A percentile compares a stretch with the other conserved stretches of the same genome.
Conservation (phyloP, 73 alveolate genomes). For the Blepharisma stoltei region DNA sequence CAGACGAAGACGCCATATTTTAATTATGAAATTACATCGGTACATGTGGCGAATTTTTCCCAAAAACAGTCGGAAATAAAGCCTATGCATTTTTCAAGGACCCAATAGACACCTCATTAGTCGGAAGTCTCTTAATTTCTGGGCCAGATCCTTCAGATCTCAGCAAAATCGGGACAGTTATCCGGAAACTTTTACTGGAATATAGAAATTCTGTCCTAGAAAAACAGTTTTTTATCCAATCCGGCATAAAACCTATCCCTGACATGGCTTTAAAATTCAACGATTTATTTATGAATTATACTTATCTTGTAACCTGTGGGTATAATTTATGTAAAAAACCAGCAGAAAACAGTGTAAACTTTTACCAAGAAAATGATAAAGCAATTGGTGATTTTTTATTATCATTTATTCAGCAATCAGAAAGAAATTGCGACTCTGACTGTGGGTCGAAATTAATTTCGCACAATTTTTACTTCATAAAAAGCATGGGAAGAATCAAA, state of each 20-base stretch:
- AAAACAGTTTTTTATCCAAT: not conserved
- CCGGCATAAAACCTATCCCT: not conserved
- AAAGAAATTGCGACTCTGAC: not conserved
- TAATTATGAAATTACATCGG: not conserved
- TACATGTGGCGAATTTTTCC: not conserved
- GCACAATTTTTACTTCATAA: not conserved
- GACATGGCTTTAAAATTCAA: slow-evolving; percentile 12
- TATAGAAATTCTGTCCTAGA: slow-evolving; percentile 11
- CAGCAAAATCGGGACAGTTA: not conserved
- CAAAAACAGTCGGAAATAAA: not conserved
- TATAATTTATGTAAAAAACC: slow-evolving; percentile 7
- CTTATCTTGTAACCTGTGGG: not conserved
- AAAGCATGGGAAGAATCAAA: not conserved
- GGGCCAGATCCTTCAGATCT: not conserved
- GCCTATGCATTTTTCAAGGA: not conserved
- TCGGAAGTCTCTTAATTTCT: not conserved
- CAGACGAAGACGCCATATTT: no score
- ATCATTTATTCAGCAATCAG: not conserved
- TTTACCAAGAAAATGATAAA: slow-evolving; percentile 18
- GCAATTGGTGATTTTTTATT: not conserved
- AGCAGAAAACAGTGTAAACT: not conserved
- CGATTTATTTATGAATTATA: not conserved
- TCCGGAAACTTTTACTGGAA: not conserved
- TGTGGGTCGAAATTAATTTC: not conserved
- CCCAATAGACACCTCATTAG: not conserved